Evolutionary conservation across 192 early-diverging fungal species (phyloP).

Genomic region (Entomortierella parvispora): DNA sequence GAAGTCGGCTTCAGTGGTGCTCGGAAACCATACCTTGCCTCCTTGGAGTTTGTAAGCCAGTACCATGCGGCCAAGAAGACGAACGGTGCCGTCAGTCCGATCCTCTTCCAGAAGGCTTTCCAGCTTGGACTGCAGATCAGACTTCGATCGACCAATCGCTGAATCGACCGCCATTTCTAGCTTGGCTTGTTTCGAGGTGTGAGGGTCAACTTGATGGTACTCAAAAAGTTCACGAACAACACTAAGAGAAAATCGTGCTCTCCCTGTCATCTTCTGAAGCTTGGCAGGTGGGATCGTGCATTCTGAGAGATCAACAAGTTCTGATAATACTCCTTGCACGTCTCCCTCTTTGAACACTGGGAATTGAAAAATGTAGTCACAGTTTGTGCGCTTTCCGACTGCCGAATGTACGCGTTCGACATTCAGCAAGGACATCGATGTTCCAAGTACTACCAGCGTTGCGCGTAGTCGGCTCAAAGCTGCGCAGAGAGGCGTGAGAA

Average conservation of each 20-base stretch:
- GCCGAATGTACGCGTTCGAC: too few species aligned
- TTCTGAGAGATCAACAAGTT: neutral
- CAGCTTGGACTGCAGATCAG: neutral
- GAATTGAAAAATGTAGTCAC: too few species aligned
- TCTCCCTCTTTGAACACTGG: too few species aligned
- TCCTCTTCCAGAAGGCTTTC: conserved; percentile 4
- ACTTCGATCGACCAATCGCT: conserved; percentile 7
- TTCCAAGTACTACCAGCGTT: too few species aligned
- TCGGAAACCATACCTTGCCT: conserved; percentile 18
- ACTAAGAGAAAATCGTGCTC: conserved; percentile 16
- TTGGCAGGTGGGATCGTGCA: conserved; percentile 8
- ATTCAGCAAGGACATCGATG: too few species aligned
- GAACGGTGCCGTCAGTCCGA: neutral
- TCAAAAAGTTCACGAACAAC: conserved; percentile 20
- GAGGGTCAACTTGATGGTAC: neutral
- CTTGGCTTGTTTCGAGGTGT: conserved; percentile 13
- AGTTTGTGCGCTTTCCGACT: too few species aligned
- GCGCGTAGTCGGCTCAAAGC: too few species aligned
- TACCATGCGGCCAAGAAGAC: conserved; percentile 38
- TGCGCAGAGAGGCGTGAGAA: too few species aligned
- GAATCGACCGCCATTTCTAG: conserved; percentile 18
- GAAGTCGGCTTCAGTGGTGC: conserved; percentile 4
- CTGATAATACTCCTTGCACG: neutral
- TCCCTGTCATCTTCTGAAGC: conserved; percentile 8
- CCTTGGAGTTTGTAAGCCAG: conserved; percentile 33